These are phyloP conservation scores for Populus ilicifolia DNA, from an alignment of 345 rosid species.

Conservation along the genomic window DNA sequence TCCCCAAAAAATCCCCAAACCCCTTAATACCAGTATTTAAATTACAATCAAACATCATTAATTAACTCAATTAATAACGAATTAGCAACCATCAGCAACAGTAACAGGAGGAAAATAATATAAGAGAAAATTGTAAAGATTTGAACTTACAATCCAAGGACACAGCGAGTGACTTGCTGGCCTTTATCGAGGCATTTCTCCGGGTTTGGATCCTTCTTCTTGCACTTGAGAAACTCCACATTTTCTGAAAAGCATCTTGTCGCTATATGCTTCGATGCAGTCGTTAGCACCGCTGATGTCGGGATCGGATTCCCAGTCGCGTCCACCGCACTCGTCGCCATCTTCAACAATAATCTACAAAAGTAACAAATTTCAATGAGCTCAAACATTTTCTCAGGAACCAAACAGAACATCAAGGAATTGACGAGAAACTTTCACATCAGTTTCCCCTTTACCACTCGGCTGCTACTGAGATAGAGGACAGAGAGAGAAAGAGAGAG, in stretches of 20 bases:
- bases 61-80: not conserved
- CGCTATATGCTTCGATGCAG: slow-evolving; percentile 83
- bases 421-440: not conserved
- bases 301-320: slow-evolving; percentile 81
- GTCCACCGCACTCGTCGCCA: slow-evolving; percentile 64
- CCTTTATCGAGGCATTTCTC: slow-evolving; percentile 98
- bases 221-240: slow-evolving; percentile 87
- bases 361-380: not conserved
- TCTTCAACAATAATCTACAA: slow-evolving; percentile 26
- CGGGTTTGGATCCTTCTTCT: slow-evolving; percentile 94
- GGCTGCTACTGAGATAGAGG: not conserved
- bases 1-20: not conserved
- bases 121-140: not conserved
- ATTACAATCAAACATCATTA: not conserved
- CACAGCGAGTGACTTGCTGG: slow-evolving; percentile 91
- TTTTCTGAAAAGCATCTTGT: slow-evolving; percentile 66
- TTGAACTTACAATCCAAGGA: slow-evolving; percentile 67
- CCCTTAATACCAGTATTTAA: not conserved
- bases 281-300: slow-evolving; percentile 82
- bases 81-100: not conserved
- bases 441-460: not conserved
- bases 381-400: slow-evolving; percentile 10
- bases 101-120: not conserved
- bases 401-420: not conserved
- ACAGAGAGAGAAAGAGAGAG: not conserved